A percentile compares a stretch with the other conserved stretches of the same genome.
phyloP scores from a whole-genome alignment of 345 rosid genomes.

The Bruguiera parviflora region DNA sequence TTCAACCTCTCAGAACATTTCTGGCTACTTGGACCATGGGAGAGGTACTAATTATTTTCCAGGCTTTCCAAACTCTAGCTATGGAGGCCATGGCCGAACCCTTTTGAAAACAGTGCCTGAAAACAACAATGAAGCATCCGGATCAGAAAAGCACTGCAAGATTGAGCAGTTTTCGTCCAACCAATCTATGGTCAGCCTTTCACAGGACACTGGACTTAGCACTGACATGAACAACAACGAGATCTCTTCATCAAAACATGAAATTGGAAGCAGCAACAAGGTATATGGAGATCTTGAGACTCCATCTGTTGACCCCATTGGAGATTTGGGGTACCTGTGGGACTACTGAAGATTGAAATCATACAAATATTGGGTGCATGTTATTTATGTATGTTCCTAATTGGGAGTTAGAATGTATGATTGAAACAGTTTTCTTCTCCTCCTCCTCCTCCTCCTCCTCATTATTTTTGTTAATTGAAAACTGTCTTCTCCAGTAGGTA shows the following conservation, averaged over 20 bases:
- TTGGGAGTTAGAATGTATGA: conserved; percentile 7
- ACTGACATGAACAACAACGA: conserved; percentile 52
- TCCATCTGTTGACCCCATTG: conserved; percentile 21
- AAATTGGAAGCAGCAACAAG: conserved; percentile 19
- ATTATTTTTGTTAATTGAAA: too few species aligned
- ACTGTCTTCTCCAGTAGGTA: neutral
- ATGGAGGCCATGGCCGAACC: conserved; percentile 14
- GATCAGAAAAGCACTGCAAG: conserved; percentile 35
- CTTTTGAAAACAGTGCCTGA: conserved; percentile 23
- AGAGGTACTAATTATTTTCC: conserved; percentile 4
- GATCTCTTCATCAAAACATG: conserved; percentile 52
- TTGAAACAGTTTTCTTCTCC: conserved; percentile 4
- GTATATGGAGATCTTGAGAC: conserved; percentile 28
- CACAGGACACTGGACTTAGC: conserved; percentile 66
- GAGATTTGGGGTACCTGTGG: conserved; percentile 40
- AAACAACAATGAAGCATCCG: conserved; percentile 3
- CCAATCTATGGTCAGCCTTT: conserved; percentile 49
- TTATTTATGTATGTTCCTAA: conserved; percentile 11
- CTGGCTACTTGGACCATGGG: conserved; percentile 30
- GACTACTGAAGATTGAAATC: conserved; percentile 25
- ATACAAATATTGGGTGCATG: neutral
- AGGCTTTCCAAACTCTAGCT: conserved; percentile 7
- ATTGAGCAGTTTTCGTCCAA: conserved; percentile 54
- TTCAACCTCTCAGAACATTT: conserved; percentile 11
- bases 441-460: neutral